Conservation (phyloP, 345 rosid genomes). For the Salix koriyanagi region DNA sequence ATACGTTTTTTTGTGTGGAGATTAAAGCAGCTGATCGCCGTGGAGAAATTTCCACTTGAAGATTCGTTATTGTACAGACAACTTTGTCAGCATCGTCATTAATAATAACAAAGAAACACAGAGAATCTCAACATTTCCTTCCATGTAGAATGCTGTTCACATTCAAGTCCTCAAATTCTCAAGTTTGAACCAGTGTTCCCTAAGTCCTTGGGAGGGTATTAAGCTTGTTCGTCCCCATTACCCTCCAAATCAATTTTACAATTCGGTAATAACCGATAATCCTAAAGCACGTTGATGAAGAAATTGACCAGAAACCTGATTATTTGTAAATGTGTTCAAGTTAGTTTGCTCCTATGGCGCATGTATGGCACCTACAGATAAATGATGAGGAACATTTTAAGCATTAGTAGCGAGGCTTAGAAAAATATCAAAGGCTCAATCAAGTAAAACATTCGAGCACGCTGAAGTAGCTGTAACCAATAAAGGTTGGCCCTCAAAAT, state of each 20-base stretch:
- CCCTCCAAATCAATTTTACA: too few species aligned
- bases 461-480: background rate
- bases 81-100: conserved; percentile 3
- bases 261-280: background rate
- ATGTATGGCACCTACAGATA: background rate
- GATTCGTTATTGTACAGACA: conserved; percentile 41
- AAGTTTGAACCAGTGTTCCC: background rate
- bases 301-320: background rate
- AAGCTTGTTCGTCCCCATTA: background rate
- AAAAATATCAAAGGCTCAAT: background rate
- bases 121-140: background rate
- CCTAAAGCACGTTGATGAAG: background rate
- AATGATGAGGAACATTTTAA: background rate
- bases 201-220: too few species aligned
- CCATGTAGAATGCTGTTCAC: background rate
- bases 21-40: conserved; percentile 19
- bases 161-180: background rate
- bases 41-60: conserved; percentile 28
- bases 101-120: conserved; percentile 9
- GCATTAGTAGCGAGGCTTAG: background rate
- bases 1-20: background rate
- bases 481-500: background rate
- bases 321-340: background rate
- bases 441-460: too few species aligned
- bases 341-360: background rate